Base-by-base conservation (phyloP, 352 stramenopile genomes). In the Phytophthora boehmeriae region DNA sequence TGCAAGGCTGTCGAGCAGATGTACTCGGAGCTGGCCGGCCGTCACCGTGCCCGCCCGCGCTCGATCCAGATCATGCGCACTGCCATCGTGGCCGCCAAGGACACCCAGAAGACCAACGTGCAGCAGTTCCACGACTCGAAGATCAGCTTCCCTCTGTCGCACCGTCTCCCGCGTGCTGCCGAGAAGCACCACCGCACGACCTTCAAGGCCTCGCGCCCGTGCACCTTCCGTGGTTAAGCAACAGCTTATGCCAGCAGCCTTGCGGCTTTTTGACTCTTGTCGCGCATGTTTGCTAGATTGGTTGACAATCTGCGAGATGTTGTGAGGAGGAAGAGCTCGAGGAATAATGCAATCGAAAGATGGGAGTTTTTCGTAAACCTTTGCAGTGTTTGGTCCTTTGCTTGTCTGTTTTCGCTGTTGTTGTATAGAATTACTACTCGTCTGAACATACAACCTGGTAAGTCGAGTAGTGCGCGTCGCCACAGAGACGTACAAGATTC, bases 41-140 rank as follows among this genome's bases (percentile, higher is more conserved):
- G 97, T 75, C 98, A 99, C 89, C 97, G 98, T 46, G 85, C 87
- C 17, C 97, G 98, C 67, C 93, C 94, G 64, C 91, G 96, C 75
- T 99, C 96, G 66, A 99, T 99, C 77, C 98, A 99, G 88, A 99
- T 99, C 81, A 99, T 99, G 86, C 89, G 97, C 72, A 99, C 98
- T 39, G 92, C 88, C 27, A 98, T 97, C 60, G 78, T 99, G 34
- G 86, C 91, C 32, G 86, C 91, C 59, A 97, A 97, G 82, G 95
- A 99, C 79, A 93, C 97, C 53, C 98, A 98, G 88, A 97, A 98
- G 83, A 52, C 77, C 35, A 98, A 97, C 80, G 92, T 97, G 59
- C 91, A 98, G 82, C 97, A 99, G 90, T 99, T 98, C 85, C 92
- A 98, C 77, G 82, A 98, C 78, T 83, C 71, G 54, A 93, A 97